Conservation (phyloP, 2,329 filamentous ascomycete genomes). For the Lasiodiplodia hormozganensis region DNA sequence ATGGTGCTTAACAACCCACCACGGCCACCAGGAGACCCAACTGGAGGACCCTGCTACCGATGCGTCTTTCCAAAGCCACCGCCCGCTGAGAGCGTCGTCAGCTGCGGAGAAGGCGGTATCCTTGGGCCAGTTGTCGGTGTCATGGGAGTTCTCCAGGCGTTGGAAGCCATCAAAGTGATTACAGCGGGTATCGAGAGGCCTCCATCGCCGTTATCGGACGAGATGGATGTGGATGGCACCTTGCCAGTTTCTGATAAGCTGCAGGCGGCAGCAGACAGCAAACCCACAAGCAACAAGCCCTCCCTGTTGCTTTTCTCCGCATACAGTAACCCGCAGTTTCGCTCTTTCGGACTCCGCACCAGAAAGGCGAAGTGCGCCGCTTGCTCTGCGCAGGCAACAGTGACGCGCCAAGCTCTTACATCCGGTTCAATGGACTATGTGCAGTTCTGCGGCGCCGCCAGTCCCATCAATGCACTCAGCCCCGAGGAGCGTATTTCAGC, state of each 20-base stretch:
- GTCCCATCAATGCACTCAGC: constrained; percentile 63
- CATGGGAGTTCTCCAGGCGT: constrained; percentile 91
- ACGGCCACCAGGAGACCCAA: constrained; percentile 60
- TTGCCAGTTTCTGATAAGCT: constrained; percentile 36
- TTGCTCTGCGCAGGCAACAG: constrained; percentile 69
- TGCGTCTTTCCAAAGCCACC: constrained; percentile 92
- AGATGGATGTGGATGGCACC: constrained; percentile 19
- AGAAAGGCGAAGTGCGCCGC: constrained; percentile 75
- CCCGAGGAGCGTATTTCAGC: constrained; percentile 73
- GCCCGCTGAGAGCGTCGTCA: constrained; percentile 79
- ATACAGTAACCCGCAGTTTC: constrained; percentile 65
- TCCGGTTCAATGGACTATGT: constrained; percentile 80
- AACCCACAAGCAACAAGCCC: constrained; percentile 38
- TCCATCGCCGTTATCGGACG: neutral
- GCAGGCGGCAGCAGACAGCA: constrained; percentile 36
- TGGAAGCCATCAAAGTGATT: constrained; percentile 88
- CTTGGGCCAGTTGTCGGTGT: constrained; percentile 89
- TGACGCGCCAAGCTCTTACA: constrained; percentile 68
- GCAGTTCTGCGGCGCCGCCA: constrained; percentile 77
- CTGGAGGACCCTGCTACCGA: constrained; percentile 85
- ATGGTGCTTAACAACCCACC: constrained; percentile 87
- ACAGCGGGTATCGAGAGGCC: constrained; percentile 44
- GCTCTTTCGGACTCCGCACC: constrained; percentile 75
- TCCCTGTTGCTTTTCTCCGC: constrained; percentile 63
- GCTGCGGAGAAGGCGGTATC: constrained; percentile 92